Base-by-base conservation (phyloP, 2,329 filamentous ascomycete species). In the Zalaria obscura region DNA sequence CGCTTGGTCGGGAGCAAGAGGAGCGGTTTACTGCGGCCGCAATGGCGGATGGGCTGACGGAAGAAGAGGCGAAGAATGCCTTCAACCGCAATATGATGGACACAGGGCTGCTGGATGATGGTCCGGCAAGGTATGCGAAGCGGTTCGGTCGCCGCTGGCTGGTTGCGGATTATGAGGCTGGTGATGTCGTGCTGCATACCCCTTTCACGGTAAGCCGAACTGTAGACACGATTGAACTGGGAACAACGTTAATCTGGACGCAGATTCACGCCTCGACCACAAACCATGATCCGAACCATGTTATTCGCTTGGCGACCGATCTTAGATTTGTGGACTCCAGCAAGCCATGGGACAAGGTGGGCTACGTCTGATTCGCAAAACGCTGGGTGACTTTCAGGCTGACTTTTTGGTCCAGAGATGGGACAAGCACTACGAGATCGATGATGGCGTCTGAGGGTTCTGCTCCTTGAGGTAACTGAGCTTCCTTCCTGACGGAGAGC, bases 161-260 rank as follows among this genome's bases (percentile, higher is more conserved):
- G 56, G 70, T 62, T 54, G 72, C 57, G 47, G 67, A 55, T 47
- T 77, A 74, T 47, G 62, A 78, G 50, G 60, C 76, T 45, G 61
- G 74, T 25, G 56, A 76, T 52, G 62, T 72, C 5, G 67, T 59
- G 2, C 64, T 70, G 39, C 67, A 69, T 49, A 58, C 11, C 27
- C 38, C 42, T 25, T 41, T 29, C 27, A 10, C 40, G 8, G 35
- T n/a, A 32, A 32, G 29, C 29, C 29, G 29, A 32, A n/a, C 29
- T 18, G 18, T 18, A 18, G 18, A 18, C 2, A 18, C 2, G 18
- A 18, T 18, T 18, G 18, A 18, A 18, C 18, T 18, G 18, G 18
- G 18, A 18, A 18, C 18, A 18, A 18, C 18, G 18, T 18, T 18
- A 18, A 18, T 18, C 18, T 40, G 11, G 27, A 32, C 26, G 9